Conservation (phyloP, 306 rosid species). For the Gastrolobium bilobum region DNA sequence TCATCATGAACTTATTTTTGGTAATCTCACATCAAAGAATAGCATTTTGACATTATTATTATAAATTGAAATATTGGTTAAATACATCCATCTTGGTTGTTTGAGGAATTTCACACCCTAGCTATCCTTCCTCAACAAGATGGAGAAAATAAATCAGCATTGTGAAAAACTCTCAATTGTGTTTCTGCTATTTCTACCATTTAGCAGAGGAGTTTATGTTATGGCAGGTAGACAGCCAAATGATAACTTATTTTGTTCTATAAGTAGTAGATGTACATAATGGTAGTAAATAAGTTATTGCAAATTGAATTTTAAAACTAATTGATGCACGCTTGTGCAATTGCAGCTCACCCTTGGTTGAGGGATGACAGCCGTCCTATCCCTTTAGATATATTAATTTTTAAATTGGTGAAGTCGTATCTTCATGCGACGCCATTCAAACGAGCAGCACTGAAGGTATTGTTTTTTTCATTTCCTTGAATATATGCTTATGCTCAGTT, state of each 20-base stretch:
- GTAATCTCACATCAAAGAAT: conserved; percentile 13
- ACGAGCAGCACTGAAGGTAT: conserved; percentile 93
- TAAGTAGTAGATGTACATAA: conserved; percentile 18
- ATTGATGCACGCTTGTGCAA: conserved; percentile 26
- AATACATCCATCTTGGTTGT: conserved; percentile 29
- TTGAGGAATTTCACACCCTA: conserved; percentile 5
- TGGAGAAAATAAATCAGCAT: no score
- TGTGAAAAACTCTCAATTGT: not conserved
- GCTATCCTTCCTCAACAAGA: not conserved
- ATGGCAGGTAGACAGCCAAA: conserved; percentile 13
- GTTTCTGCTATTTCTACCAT: not conserved
- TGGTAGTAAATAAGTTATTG: conserved; percentile 14
- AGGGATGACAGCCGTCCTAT: conserved; percentile 68
- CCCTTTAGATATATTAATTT: conserved; percentile 87
- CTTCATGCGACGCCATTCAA: conserved; percentile 87
- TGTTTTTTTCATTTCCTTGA: not conserved
- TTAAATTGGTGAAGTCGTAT: conserved; percentile 84
- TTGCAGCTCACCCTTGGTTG: conserved; percentile 99
- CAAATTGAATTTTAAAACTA: conserved; percentile 41
- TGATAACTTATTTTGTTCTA: not conserved
- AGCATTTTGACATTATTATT: not conserved
- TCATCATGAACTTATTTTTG: conserved; percentile 5
- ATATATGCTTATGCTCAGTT: not conserved
- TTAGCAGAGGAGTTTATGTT: not conserved
- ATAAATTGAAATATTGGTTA: not conserved